Base-by-base conservation (phyloP, 768 basidiomycete species). In the Royoungia palumana region DNA sequence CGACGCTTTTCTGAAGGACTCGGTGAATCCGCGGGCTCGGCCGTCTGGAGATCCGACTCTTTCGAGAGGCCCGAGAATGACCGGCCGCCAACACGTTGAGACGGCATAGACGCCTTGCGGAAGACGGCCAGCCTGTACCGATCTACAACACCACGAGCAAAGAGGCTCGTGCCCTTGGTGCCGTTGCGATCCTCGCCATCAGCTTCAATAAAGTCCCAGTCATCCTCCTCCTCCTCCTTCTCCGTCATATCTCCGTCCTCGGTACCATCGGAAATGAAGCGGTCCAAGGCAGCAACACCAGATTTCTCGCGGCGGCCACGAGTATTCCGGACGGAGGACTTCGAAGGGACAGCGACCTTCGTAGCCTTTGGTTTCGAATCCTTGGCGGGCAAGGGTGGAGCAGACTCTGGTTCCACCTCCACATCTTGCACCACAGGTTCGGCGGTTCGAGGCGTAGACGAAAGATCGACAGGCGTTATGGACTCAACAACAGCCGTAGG, bases 61-160 rank as follows among this genome's bases (percentile, higher is more conserved):
- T 75, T 75, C 30, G 84, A 87, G 54, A 78, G 65, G 21, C 79
- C 81, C 17, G 87, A 85, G 51, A 76, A 70, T 7, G 78, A 75
- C 20, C 81, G 74, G 6, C 73, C 70, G 3, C 59, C 64, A 14
- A 71, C 58, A 12, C 77, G 72, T 41, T 76, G 72, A 36, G 73
- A 72, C 5, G 86, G 82, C 11, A 83, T 86, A 13, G 85, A 82
- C n/a, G 78, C 76, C 64, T 91, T 92, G 46, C 89, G 79, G 78
- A 92, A 92, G 19, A 92, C 89, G 14, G 87, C 83, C 46, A 95
- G 73, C 49, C 81, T 77, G 64, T 94, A 95, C 46, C 87, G 78
- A 64, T 95, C 92, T 44, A 93, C 89, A 41, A 94, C 88, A 6
- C 92, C 92, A n/a, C 91, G 82, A 36, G 92, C 86, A 62, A 93